Conservation (phyloP, 179 eudicot genomes). For the Beta lomatogona region DNA sequence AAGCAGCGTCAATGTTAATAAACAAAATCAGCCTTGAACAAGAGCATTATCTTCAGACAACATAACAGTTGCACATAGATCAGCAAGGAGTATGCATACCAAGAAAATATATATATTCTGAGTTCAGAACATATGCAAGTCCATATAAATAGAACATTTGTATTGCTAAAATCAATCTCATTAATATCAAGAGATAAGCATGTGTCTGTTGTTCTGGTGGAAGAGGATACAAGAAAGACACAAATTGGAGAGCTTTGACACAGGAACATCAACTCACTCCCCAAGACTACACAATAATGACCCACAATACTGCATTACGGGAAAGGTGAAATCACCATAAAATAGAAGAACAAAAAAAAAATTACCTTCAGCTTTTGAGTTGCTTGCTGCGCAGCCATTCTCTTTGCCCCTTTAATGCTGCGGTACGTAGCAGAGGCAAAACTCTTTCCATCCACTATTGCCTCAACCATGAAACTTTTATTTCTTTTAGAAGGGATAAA, state of each 20-base stretch:
- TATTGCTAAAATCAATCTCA: background rate
- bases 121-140: background rate
- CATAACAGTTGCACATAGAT: background rate
- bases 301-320: background rate
- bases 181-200: background rate
- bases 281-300: constrained; percentile 2
- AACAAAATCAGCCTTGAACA: background rate
- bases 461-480: constrained; percentile 47
- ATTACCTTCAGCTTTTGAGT: constrained; percentile 57
- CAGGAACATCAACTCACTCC: background rate
- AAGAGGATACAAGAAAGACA: background rate
- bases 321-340: background rate
- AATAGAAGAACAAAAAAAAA: background rate
- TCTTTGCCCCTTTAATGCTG: constrained; percentile 60
- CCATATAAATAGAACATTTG: too few relatives aligned
- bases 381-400: constrained; percentile 57
- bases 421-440: constrained; percentile 52
- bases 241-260: background rate
- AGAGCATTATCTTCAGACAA: background rate
- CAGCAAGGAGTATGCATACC: background rate
- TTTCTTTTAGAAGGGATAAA: constrained; percentile 45
- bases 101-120: background rate
- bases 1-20: background rate
- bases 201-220: background rate
- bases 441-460: constrained; percentile 41